These are phyloP conservation scores for Phialemonium atrogriseum DNA, from an alignment of 2,329 filamentous ascomycete genomes.

Conservation along the genomic window DNA sequence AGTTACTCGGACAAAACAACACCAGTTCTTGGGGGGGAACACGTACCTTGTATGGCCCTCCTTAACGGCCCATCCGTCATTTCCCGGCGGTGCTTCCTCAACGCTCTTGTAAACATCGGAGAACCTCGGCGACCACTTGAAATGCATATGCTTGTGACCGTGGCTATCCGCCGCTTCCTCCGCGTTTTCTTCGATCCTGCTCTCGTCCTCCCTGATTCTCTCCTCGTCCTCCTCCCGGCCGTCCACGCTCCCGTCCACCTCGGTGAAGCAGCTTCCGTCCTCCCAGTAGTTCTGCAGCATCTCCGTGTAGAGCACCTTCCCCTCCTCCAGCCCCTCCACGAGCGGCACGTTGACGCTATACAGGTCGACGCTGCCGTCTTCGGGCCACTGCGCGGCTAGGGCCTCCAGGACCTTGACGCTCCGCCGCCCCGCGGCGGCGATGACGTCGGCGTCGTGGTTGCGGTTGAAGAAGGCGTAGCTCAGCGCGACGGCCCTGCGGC, in stretches of 20 bases:
- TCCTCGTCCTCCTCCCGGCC: slow-evolving; percentile 65
- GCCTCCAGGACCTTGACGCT: slow-evolving; percentile 72
- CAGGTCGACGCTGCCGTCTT: slow-evolving; percentile 62
- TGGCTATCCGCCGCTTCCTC: slow-evolving; percentile 24
- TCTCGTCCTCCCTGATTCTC: slow-evolving; percentile 59
- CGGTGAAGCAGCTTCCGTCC: slow-evolving; percentile 77
- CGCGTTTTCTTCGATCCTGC: slow-evolving; percentile 29
- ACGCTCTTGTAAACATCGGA: slow-evolving; percentile 82
- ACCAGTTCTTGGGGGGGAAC: slow-evolving; percentile 3
- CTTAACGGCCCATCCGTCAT: slow-evolving; percentile 88
- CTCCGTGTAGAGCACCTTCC: slow-evolving; percentile 71
- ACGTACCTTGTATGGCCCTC: slow-evolving; percentile 76
- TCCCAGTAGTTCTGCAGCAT: slow-evolving; percentile 91
- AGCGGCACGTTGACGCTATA: slow-evolving; percentile 90
- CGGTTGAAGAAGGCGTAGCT: slow-evolving; percentile 84
- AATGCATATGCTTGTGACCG: slow-evolving; percentile 70
- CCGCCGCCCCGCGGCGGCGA: slow-evolving; percentile 66
- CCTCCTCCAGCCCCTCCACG: slow-evolving; percentile 61
- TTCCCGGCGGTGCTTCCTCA: slow-evolving; percentile 68
- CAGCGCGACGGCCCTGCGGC: slow-evolving; percentile 66
- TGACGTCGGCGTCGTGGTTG: slow-evolving; percentile 75
- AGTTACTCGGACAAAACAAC: slow-evolving; percentile 1
- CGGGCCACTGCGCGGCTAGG: slow-evolving; percentile 65
- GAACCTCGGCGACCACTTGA: slow-evolving; percentile 90
- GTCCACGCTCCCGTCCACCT: slow-evolving; percentile 59